These are phyloP conservation scores for Monosiga brevicollis DNA, from an alignment of 78 protist genomes.

Conservation along the genomic window DNA sequence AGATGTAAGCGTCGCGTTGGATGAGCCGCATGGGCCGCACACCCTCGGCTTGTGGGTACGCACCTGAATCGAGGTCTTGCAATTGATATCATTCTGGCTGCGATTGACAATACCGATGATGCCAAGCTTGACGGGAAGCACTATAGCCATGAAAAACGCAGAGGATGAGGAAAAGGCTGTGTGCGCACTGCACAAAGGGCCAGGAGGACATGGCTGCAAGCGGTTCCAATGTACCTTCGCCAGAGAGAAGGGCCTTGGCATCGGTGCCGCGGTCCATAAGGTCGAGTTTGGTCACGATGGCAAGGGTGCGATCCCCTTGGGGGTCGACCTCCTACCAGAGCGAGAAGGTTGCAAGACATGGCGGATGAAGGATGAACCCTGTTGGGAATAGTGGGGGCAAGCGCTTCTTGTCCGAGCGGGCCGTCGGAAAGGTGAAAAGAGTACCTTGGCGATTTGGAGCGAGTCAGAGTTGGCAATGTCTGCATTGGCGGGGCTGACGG, in stretches of 20 bases:
- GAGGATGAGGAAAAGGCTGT: too few relatives aligned
- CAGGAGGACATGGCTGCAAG: too few relatives aligned
- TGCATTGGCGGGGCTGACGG: constrained; percentile 87
- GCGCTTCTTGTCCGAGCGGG: background rate
- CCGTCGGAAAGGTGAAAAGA: constrained; percentile 47
- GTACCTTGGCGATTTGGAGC: constrained; percentile 62
- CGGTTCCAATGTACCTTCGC: too few relatives aligned
- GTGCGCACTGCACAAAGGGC: too few relatives aligned
- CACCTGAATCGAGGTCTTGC: background rate
- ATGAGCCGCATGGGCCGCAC: background rate
- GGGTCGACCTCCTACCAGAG: background rate
- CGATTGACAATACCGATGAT: constrained; percentile 83
- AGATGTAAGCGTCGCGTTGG: background rate
- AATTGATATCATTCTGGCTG: constrained; percentile 63
- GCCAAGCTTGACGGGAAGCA: constrained; percentile 52
- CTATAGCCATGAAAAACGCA: too few relatives aligned
- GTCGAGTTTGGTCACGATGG: constrained; percentile 89
- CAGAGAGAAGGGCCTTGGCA: constrained; percentile 73
- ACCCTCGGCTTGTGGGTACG: background rate
- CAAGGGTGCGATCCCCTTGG: constrained; percentile 81
- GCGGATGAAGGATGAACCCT: too few relatives aligned
- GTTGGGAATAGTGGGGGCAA: too few relatives aligned
- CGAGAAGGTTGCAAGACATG: too few relatives aligned
- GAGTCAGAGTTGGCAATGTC: constrained; percentile 92
- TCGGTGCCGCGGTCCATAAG: constrained; percentile 84